These are phyloP conservation scores for Amanita fuliginea DNA, from an alignment of 768 basidiomycete species.

Conservation along the genomic window DNA sequence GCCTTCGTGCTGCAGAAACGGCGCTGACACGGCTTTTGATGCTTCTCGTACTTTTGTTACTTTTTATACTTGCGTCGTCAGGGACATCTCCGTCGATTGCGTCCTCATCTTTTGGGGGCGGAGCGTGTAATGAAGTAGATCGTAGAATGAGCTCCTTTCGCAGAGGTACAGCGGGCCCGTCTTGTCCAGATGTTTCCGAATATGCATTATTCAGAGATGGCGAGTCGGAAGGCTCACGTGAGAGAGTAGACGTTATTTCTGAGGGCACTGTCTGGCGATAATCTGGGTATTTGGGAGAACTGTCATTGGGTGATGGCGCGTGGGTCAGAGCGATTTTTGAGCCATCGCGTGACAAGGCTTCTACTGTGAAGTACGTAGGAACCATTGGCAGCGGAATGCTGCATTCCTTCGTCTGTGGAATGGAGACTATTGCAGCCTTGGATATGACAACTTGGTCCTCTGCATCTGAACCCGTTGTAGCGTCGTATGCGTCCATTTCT, in stretches of 20 bases:
- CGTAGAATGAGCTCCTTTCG: neutral
- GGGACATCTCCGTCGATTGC: slow-evolving; percentile 16
- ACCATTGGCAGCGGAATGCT: slow-evolving; percentile 6
- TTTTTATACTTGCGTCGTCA: slow-evolving; percentile 29
- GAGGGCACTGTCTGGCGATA: slow-evolving; percentile 3
- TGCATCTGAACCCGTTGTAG: slow-evolving; percentile 19
- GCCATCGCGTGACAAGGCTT: neutral
- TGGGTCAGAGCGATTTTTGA: slow-evolving; percentile 2
- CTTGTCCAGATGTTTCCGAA: too few species aligned
- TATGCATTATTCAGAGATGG: neutral
- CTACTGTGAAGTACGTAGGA: slow-evolving; percentile 11
- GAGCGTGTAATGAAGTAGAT: too few species aligned
- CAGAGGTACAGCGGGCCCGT: neutral
- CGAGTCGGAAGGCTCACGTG: neutral
- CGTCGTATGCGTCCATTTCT: slow-evolving; percentile 59
- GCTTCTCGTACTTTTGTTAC: slow-evolving; percentile 20
- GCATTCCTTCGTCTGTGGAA: slow-evolving; percentile 18
- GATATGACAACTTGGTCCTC: slow-evolving; percentile 31
- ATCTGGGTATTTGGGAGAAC: neutral
- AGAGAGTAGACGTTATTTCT: neutral
- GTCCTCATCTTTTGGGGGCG: slow-evolving; percentile 6
- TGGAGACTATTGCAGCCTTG: slow-evolving; percentile 32
- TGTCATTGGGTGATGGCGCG: neutral
- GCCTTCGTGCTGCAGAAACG: slow-evolving; percentile 53
- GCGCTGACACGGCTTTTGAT: slow-evolving; percentile 28